Evolutionary conservation across 345 rosid genomes (phyloP).

Genomic region (Erucastrum elatum): DNA sequence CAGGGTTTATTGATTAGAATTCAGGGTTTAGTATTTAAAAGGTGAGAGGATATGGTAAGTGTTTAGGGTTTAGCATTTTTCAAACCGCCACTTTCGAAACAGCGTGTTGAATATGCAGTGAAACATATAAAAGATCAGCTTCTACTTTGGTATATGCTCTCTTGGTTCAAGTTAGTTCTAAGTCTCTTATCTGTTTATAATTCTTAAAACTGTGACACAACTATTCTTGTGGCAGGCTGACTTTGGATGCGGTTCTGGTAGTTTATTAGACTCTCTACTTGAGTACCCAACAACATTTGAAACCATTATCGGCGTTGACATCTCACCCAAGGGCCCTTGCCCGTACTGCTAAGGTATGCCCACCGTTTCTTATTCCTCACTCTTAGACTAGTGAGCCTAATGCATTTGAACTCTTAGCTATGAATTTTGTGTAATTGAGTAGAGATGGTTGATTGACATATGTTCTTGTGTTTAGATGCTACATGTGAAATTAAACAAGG

Average conservation of each 20-base stretch:
- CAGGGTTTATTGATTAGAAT: too few species aligned
- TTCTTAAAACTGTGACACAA: conserved; percentile 6
- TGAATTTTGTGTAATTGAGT: not conserved
- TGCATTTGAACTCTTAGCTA: not conserved
- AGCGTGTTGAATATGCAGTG: conserved; percentile 87
- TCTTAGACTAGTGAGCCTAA: not conserved
- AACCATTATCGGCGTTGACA: conserved; percentile 78
- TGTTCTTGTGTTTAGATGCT: conserved; percentile 54
- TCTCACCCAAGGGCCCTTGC: conserved; percentile 74
- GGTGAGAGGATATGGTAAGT: too few species aligned
- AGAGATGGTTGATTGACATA: conserved; percentile 1
- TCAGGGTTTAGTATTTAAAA: too few species aligned
- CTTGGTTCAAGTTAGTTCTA: not conserved
- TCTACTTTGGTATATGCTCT: conserved; percentile 60
- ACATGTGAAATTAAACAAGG: conserved; percentile 66
- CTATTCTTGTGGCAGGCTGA: conserved; percentile 57
- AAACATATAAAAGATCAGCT: conserved; percentile 67
- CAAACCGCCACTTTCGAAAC: conserved; percentile 93
- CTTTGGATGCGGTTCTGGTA: conserved; percentile 95
- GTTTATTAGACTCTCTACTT: conserved; percentile 76
- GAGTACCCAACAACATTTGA: conserved; percentile 70
- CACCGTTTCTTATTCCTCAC: not conserved
- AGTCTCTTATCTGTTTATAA: conserved; percentile 1
- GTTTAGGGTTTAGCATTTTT: too few species aligned
- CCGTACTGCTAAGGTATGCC: conserved; percentile 87